These are phyloP conservation scores for Blastomyces parvus DNA, from an alignment of 2,329 filamentous ascomycete species.

Conservation along the genomic window DNA sequence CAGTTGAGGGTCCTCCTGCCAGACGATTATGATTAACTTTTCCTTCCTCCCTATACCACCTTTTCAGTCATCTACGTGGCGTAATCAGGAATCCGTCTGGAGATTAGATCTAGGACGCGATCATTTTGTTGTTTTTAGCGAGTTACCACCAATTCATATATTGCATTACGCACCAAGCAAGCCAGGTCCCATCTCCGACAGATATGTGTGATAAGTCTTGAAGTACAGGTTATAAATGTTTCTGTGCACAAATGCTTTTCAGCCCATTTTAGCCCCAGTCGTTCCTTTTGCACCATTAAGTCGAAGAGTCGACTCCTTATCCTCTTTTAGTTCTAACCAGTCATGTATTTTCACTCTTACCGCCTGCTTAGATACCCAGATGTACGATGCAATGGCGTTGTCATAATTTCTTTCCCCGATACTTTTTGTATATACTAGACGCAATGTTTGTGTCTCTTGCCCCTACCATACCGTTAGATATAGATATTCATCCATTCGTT, in stretches of 20 bases:
- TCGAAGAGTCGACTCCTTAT: too few relatives aligned
- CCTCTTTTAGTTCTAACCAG: too few relatives aligned
- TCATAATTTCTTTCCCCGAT: not conserved
- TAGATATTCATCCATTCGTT: not conserved
- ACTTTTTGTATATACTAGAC: not conserved
- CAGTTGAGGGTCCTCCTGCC: constrained; percentile 28
- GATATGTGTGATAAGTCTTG: not conserved
- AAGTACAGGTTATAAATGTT: not conserved
- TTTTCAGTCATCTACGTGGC: not conserved
- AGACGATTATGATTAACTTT: not conserved
- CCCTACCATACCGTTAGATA: not conserved
- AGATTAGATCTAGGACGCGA: not conserved
- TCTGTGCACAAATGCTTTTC: not conserved
- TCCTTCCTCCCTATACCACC: not conserved
- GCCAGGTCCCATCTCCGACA: not conserved
- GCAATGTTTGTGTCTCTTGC: not conserved
- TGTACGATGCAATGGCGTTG: not conserved
- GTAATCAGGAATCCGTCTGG: not conserved
- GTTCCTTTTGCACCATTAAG: too few relatives aligned
- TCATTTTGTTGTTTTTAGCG: not conserved
- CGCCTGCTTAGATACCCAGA: too few relatives aligned
- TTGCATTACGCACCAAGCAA: not conserved
- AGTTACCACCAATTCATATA: not conserved
- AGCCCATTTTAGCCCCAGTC: not conserved
- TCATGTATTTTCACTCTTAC: too few relatives aligned